A percentile compares a stretch with the other conserved stretches of the same genome.
Evolutionary conservation across 1,284 basidiomycete genomes (phyloP).

Genomic region (Irpex rosettiformis): DNA sequence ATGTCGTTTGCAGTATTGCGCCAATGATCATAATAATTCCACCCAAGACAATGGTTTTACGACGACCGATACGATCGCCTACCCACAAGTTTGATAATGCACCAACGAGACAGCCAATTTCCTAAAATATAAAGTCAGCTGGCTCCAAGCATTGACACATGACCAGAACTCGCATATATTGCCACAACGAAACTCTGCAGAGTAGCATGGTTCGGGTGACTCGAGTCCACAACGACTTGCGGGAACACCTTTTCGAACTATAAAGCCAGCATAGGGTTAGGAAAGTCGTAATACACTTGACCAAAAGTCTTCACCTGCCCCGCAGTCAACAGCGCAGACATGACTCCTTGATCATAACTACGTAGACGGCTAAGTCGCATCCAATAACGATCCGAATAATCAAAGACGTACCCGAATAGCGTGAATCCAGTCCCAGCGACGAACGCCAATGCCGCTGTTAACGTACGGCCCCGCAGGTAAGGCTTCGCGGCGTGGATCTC

Average conservation of each 20-base stretch:
- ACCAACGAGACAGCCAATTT: conserved; percentile 51
- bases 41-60: conserved; percentile 49
- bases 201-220: conserved; percentile 43
- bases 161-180: conserved; percentile 40
- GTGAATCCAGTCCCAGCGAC: conserved; percentile 55
- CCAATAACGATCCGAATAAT: not conserved
- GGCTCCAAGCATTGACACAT: conserved; percentile 2
- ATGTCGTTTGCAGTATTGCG: conserved; percentile 55
- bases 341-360: conserved; percentile 65
- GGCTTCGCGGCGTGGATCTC: conserved; percentile 25
- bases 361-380: not conserved
- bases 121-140: conserved; percentile 29
- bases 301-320: conserved; percentile 32
- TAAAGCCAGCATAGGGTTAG: conserved; percentile 1
- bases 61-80: conserved; percentile 50
- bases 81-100: conserved; percentile 52
- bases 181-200: conserved; percentile 53
- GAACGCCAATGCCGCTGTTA: conserved; percentile 46
- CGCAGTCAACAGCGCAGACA: conserved; percentile 56
- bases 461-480: conserved; percentile 35
- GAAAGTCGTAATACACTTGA: not conserved
- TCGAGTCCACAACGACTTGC: conserved; percentile 34
- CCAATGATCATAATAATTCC: conserved; percentile 60
- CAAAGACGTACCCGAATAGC: conserved; percentile 46
- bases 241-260: conserved; percentile 53